Conservation (phyloP, 257 asterid genomes). For the Thymus mandschuricus region DNA sequence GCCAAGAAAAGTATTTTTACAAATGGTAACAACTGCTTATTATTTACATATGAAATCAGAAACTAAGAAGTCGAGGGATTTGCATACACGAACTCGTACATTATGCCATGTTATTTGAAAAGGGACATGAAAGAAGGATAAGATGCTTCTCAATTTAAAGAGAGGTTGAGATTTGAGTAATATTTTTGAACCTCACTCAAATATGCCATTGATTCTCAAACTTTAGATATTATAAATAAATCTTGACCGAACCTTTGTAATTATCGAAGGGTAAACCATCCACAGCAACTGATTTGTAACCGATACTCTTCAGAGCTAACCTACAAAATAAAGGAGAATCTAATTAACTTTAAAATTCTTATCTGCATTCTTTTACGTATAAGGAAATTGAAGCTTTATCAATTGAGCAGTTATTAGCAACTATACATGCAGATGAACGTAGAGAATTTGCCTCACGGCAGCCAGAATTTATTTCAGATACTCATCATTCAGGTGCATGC, state of each 20-base stretch:
- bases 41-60: constrained; percentile 3
- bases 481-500: background rate
- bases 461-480: constrained; percentile 10
- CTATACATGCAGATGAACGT: too few species aligned
- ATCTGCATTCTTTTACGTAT: background rate
- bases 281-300: constrained; percentile 79
- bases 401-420: too few species aligned
- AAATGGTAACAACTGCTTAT: background rate
- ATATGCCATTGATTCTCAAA: background rate
- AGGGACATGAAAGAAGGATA: too few species aligned
- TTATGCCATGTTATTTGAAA: too few species aligned
- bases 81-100: too few species aligned
- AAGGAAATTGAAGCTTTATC: background rate
- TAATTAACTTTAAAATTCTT: background rate
- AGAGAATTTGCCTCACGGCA: background rate
- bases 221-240: background rate
- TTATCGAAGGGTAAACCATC: constrained; percentile 80
- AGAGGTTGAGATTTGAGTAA: background rate
- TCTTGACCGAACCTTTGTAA: constrained; percentile 48
- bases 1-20: constrained; percentile 5
- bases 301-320: constrained; percentile 83
- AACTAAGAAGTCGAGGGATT: background rate
- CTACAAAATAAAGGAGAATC: constrained; percentile 45
- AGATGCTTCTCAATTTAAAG: too few species aligned
- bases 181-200: background rate